Percentiles rank a stretch among this genome's conserved stretches.
phyloP scores from a whole-genome alignment of 768 basidiomycete species.

The Suillus subalutaceus region DNA sequence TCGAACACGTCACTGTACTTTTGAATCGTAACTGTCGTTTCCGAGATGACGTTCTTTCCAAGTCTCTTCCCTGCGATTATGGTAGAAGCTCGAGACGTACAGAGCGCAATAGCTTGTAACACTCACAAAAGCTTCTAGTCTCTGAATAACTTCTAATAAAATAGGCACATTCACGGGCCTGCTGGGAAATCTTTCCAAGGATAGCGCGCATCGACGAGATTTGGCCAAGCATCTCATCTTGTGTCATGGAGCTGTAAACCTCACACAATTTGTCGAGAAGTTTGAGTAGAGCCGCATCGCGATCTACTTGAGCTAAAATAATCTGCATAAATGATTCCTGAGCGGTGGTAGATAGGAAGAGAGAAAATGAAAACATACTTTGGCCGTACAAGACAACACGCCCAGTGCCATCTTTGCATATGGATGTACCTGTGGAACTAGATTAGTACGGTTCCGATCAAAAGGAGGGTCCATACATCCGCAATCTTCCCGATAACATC shows the following conservation, averaged over 20 bases:
- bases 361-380: background rate
- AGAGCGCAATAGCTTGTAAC: background rate
- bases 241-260: background rate
- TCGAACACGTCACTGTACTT: background rate
- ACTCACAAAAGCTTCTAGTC: background rate
- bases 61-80: background rate
- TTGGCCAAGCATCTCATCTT: background rate
- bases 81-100: background rate
- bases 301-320: background rate
- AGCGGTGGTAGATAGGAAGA: background rate
- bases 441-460: background rate
- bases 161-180: background rate
- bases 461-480: background rate
- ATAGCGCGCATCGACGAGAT: background rate
- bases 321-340: background rate
- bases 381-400: background rate
- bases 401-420: background rate
- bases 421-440: background rate
- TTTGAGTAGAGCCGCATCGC: background rate
- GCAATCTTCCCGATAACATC: background rate
- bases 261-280: background rate
- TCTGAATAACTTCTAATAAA: background rate
- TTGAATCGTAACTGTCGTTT: background rate
- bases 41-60: background rate
- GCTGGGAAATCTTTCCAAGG: background rate